Conservation (phyloP, 495 filamentous ascomycete species). For the Endocarpon pusillum region DNA sequence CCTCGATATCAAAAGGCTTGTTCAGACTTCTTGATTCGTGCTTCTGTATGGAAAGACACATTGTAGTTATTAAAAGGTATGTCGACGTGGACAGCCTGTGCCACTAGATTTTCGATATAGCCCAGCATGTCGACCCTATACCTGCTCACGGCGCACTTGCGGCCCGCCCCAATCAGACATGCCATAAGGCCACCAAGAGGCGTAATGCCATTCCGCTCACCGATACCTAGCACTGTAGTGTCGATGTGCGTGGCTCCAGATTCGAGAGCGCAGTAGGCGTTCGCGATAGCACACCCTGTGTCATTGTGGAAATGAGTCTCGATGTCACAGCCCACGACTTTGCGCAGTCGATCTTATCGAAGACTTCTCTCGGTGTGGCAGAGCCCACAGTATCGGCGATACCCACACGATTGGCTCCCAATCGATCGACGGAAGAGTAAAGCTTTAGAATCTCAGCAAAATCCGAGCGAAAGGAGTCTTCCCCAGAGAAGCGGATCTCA, state of each 20-base stretch:
- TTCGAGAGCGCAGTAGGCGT: constrained; percentile 35
- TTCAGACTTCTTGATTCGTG: no score
- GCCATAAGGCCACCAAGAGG: constrained; percentile 33
- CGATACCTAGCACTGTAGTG: constrained; percentile 35
- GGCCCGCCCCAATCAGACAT: constrained; percentile 34
- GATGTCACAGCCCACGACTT: constrained; percentile 34
- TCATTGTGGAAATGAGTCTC: constrained; percentile 40
- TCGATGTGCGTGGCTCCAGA: constrained; percentile 36
- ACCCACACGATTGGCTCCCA: constrained; percentile 67
- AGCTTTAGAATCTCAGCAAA: constrained; percentile 62
- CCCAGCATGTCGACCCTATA: constrained; percentile 34
- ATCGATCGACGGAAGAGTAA: constrained; percentile 63
- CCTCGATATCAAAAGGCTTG: no score
- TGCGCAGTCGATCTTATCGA: constrained; percentile 56
- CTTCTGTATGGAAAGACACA: no score
- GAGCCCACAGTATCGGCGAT: constrained; percentile 75
- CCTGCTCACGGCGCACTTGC: constrained; percentile 33
- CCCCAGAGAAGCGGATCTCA: constrained; percentile 63
- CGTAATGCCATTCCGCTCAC: constrained; percentile 21
- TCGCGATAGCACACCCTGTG: constrained; percentile 36
- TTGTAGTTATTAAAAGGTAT: constrained; percentile 41
- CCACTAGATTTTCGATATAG: constrained; percentile 34
- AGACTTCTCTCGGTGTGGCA: constrained; percentile 64
- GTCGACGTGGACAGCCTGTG: constrained; percentile 34
- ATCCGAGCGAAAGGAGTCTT: constrained; percentile 73